A percentile compares a stretch with the other conserved stretches of the same genome.
Evolutionary conservation across 129 eudicot species (phyloP).

Genomic region (Daucus carota): DH1_v3.0 NC_030386.2:32399501-32400000

Average conservation of each 20-base stretch:
- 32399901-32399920: not conserved
- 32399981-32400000: not conserved
- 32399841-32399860: not conserved
- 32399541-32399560: too few relatives aligned
- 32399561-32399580: too few relatives aligned
- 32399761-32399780: not conserved
- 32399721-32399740: not conserved
- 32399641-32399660: not conserved
- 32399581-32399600: too few relatives aligned
- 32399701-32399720: slow-evolving; percentile 6
- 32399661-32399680: not conserved
- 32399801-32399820: not conserved
- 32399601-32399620: too few relatives aligned
- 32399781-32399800: not conserved
- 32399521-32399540: too few relatives aligned
- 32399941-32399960: not conserved
- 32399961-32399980: not conserved
- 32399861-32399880: not conserved
- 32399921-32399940: not conserved
- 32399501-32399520: too few relatives aligned
- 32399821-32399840: too few relatives aligned
- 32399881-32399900: not conserved
- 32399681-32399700: not conserved
- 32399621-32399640: too few relatives aligned
- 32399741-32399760: not conserved